Conservation (phyloP, 345 rosid species). For the Moricandia moricandioides region DNA sequence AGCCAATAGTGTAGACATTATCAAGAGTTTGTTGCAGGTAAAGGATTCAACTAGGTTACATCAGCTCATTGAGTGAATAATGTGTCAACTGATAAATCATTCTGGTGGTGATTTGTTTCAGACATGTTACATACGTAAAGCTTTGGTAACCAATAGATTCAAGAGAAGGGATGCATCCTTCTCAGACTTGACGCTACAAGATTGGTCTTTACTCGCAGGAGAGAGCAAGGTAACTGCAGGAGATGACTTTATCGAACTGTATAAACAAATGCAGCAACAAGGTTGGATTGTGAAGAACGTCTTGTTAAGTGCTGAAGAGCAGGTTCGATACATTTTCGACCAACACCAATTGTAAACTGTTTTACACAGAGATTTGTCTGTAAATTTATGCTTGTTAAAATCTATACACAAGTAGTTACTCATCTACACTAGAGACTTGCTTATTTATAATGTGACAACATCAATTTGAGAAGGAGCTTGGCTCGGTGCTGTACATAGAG, state of each 20-base stretch:
- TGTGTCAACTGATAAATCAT: background rate
- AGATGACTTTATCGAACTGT: constrained; percentile 33
- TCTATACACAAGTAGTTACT: constrained; percentile 15
- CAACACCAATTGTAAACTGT: constrained; percentile 20
- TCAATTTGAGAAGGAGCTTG: constrained; percentile 43
- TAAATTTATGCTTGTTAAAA: constrained; percentile 22
- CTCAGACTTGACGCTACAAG: constrained; percentile 3
- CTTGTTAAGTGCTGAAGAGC: constrained; percentile 59
- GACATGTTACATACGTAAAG: constrained; percentile 32
- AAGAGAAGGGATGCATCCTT: background rate
- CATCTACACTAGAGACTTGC: constrained; percentile 10
- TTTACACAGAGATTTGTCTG: constrained; percentile 15
- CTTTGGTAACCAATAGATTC: constrained; percentile 9
- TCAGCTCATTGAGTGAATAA: background rate
- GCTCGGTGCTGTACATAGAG: constrained; percentile 49
- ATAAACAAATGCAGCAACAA: constrained; percentile 47
- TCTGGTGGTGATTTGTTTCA: constrained; percentile 5
- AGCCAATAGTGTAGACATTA: constrained; percentile 26
- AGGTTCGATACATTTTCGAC: constrained; percentile 54
- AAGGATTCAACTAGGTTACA: background rate
- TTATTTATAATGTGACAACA: constrained; percentile 1
- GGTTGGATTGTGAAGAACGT: constrained; percentile 79
- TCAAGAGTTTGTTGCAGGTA: constrained; percentile 28
- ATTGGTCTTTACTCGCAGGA: constrained; percentile 16
- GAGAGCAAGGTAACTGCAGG: background rate